Evolutionary conservation across 228 moss, liverwort and hornwort species (phyloP).

Genomic region (Sphagnum fallax): DNA sequence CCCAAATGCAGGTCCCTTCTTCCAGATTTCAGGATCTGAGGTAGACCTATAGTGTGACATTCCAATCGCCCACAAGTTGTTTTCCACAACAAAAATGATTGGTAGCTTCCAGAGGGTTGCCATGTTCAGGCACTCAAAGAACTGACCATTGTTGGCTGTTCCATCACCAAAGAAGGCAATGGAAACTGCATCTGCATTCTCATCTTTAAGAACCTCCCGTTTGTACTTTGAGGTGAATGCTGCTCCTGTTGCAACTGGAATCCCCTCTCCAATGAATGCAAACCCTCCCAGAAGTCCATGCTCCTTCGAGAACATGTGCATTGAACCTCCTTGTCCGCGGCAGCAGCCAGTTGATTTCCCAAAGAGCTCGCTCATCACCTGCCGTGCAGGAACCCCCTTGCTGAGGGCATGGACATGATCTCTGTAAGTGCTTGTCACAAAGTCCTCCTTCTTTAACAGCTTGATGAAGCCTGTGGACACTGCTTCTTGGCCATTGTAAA

Average conservation of each 20-base stretch:
- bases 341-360: slow-evolving; percentile 84
- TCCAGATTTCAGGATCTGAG: slow-evolving; percentile 78
- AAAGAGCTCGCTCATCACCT: slow-evolving; percentile 88
- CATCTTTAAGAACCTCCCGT: slow-evolving; percentile 87
- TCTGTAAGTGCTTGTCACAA: slow-evolving; percentile 83
- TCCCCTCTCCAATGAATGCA: slow-evolving; percentile 93
- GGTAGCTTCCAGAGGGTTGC: slow-evolving; percentile 92
- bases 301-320: slow-evolving; percentile 96
- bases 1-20: slow-evolving; percentile 93
- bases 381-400: slow-evolving; percentile 83
- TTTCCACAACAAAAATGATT: slow-evolving; percentile 86
- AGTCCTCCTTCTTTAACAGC: slow-evolving; percentile 85
- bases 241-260: slow-evolving; percentile 86
- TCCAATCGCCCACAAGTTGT: slow-evolving; percentile 93
- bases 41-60: slow-evolving; percentile 92
- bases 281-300: slow-evolving; percentile 88
- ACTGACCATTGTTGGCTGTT: slow-evolving; percentile 92
- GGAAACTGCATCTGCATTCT: slow-evolving; percentile 61
- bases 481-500: slow-evolving; percentile 96
- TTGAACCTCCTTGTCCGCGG: slow-evolving; percentile 92
- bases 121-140: slow-evolving; percentile 97
- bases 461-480: slow-evolving; percentile 82
- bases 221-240: slow-evolving; percentile 81
- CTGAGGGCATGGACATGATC: slow-evolving; percentile 94
- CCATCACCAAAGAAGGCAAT: slow-evolving; percentile 94